Conservation (phyloP, 179 eudicot genomes). For the Beta macrorhiza region DNA sequence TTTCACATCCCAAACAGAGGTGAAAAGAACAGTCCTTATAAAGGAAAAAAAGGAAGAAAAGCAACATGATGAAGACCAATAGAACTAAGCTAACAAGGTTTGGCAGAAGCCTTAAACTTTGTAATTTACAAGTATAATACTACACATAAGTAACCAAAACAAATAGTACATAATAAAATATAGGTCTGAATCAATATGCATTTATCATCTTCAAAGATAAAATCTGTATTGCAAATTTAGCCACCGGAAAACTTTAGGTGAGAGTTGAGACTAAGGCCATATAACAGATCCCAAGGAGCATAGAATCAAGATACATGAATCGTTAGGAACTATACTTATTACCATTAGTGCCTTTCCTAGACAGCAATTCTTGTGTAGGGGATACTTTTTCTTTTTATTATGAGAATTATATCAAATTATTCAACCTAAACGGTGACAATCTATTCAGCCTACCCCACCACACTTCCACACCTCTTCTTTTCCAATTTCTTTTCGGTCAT, state of each 20-base stretch:
- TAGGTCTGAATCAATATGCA: not conserved
- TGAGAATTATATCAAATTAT: slow-evolving; percentile 24
- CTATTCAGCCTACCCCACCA: slow-evolving; percentile 24
- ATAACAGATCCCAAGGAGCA: slow-evolving; percentile 38
- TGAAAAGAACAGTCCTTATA: not conserved
- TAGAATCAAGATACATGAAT: slow-evolving; percentile 23
- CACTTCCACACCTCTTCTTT: slow-evolving; percentile 28
- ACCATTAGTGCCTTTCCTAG: slow-evolving; percentile 23
- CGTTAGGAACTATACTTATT: slow-evolving; percentile 26
- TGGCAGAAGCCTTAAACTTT: too few relatives aligned
- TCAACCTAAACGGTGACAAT: slow-evolving; percentile 18
- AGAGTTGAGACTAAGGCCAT: slow-evolving; percentile 23
- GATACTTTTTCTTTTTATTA: slow-evolving; percentile 27
- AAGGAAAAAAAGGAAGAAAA: not conserved
- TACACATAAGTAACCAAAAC: not conserved
- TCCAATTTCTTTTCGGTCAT: not conserved
- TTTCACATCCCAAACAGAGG: not conserved
- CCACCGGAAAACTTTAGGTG: slow-evolving; percentile 22
- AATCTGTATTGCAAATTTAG: slow-evolving; percentile 2
- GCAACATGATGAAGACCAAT: not conserved
- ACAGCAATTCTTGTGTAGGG: slow-evolving; percentile 19
- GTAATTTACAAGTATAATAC: not conserved
- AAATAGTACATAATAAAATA: too few relatives aligned
- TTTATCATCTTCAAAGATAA: slow-evolving; percentile 8
- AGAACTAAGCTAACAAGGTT: not conserved